Evolutionary conservation across 2,329 filamentous ascomycete genomes (phyloP).

Genomic region (Colletotrichum aenigma): DNA sequence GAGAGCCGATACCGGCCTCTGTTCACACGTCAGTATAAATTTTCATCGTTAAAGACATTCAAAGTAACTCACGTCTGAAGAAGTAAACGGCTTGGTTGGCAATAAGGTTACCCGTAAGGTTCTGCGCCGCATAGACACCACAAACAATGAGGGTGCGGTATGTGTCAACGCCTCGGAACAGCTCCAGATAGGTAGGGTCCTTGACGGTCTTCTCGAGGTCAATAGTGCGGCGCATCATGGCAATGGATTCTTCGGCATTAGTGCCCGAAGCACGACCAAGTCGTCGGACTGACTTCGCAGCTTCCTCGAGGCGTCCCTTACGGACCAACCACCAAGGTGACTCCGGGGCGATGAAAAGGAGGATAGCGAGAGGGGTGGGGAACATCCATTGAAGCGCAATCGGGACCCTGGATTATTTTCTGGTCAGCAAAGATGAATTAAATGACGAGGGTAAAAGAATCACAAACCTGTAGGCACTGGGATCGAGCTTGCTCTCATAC

Average conservation of each 20-base stretch:
- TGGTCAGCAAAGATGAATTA: slow-evolving; percentile 30
- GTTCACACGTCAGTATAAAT: slow-evolving; percentile 19
- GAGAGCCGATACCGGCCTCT: slow-evolving; percentile 63
- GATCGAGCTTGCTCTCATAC: slow-evolving; percentile 43
- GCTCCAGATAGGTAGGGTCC: slow-evolving; percentile 52
- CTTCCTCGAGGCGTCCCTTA: slow-evolving; percentile 48
- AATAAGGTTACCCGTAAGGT: slow-evolving; percentile 66
- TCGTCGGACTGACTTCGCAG: slow-evolving; percentile 48
- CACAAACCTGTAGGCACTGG: slow-evolving; percentile 24
- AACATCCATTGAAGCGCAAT: slow-evolving; percentile 64
- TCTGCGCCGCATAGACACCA: slow-evolving; percentile 62
- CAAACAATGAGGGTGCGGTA: slow-evolving; percentile 61
- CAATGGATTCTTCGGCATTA: slow-evolving; percentile 25
- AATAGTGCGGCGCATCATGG: slow-evolving; percentile 48
- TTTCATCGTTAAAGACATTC: not conserved
- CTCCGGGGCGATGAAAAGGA: slow-evolving; percentile 55
- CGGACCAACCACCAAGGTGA: slow-evolving; percentile 62
- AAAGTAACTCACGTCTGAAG: slow-evolving; percentile 53
- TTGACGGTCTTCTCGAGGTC: slow-evolving; percentile 56
- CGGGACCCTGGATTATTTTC: slow-evolving; percentile 46
- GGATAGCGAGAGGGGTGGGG: slow-evolving; percentile 56
- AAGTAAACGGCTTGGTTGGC: slow-evolving; percentile 68
- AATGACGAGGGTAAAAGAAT: slow-evolving; percentile 6
- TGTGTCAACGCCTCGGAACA: slow-evolving; percentile 59
- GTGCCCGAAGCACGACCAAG: slow-evolving; percentile 39